A percentile compares a stretch with the other conserved stretches of the same genome.
phyloP scores from a whole-genome alignment of 495 filamentous ascomycete species.

The Neurospora terricola region DNA sequence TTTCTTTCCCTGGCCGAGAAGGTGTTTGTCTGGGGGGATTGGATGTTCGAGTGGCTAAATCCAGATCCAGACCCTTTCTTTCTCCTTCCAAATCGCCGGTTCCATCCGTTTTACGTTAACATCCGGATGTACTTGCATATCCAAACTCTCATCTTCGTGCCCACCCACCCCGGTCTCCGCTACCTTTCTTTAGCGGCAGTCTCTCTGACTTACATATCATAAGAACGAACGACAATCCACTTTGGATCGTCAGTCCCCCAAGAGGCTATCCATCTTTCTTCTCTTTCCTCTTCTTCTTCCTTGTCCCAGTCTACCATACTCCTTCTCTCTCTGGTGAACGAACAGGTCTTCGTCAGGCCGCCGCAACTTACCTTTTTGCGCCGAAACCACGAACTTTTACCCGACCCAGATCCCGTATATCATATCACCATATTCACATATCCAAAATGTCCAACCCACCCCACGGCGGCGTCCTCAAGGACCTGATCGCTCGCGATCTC shows the following conservation, averaged over 20 bases:
- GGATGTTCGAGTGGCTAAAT: not conserved
- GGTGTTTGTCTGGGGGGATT: not conserved
- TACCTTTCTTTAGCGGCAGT: not conserved
- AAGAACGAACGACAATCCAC: not conserved
- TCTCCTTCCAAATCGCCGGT: not conserved
- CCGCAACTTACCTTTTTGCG: not conserved
- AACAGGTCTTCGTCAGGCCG: not conserved
- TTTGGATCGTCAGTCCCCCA: not conserved
- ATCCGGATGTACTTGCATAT: not conserved
- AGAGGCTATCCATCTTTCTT: not conserved
- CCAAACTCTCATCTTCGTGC: not conserved
- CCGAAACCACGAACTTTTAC: not conserved
- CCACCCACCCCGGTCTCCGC: not conserved
- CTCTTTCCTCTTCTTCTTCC: not conserved
- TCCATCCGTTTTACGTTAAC: not conserved
- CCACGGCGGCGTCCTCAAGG: slow-evolving; percentile 95
- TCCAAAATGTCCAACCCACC: slow-evolving; percentile 58
- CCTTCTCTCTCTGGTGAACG: not conserved
- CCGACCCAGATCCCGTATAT: not conserved
- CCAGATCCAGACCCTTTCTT: not conserved
- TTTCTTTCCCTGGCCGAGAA: not conserved
- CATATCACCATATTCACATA: not conserved
- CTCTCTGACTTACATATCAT: not conserved
- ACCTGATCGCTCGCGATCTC: slow-evolving; percentile 84
- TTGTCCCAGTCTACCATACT: not conserved